These are phyloP conservation scores for Clitoria ternatea DNA, from an alignment of 306 rosid species.

Conservation along the genomic window DNA sequence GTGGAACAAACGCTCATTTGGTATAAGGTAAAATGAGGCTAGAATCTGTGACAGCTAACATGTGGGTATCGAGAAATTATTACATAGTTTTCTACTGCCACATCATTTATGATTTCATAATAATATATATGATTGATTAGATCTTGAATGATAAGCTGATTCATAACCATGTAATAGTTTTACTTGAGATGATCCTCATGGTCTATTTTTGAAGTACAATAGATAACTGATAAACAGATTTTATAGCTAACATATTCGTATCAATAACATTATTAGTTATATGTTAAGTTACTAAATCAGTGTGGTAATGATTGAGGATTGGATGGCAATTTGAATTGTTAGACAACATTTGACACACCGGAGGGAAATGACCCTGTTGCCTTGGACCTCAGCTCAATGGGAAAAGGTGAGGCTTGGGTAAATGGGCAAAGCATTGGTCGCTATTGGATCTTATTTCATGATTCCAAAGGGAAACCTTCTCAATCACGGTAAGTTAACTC, in stretches of 20 bases:
- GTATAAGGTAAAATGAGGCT: constrained; percentile 53
- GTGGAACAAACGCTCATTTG: constrained; percentile 42
- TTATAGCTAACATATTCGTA: no score
- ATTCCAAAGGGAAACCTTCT: constrained; percentile 50
- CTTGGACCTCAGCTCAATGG: constrained; percentile 60
- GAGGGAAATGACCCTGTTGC: constrained; percentile 50
- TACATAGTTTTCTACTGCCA: no score
- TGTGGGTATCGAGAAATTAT: no score
- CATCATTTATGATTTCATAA: no score
- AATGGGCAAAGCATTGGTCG: constrained; percentile 78
- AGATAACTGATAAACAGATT: no score
- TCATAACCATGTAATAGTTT: no score
- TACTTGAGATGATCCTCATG: background rate
- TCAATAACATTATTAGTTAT: background rate
- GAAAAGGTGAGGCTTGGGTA: constrained; percentile 69
- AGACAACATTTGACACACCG: constrained; percentile 51
- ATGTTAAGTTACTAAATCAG: background rate
- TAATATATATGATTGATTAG: no score
- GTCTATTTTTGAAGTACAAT: background rate
- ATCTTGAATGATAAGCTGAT: no score
- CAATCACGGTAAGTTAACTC: constrained; percentile 53
- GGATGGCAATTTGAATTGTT: constrained; percentile 4
- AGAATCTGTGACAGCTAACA: background rate
- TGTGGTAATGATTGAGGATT: background rate
- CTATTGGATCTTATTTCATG: constrained; percentile 60